Base-by-base conservation (phyloP, 345 rosid species). In the Eucalyptus erythrocorys region DNA sequence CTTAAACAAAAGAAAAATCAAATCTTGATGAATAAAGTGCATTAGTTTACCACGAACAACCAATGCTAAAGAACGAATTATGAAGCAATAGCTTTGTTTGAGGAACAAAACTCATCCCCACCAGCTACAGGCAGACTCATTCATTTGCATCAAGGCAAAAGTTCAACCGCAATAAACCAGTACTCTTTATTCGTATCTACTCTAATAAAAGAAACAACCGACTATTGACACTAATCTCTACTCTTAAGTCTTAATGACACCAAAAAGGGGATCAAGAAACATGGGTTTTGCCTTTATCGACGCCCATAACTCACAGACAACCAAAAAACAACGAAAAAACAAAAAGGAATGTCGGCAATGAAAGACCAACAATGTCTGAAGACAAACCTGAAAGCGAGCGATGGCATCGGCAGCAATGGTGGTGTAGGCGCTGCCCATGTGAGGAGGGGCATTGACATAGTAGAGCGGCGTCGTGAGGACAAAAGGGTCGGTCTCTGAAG, bases 381-480 rank as follows among this genome's bases (percentile, higher is more conserved):
- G 32, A 47, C 11, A 34, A 32, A 97, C 99, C 99, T 96, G 99
- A 93, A 96, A 97, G 55, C 99, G 96, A 84, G 98, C 96, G 82
- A 96, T 92, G 86, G 99, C 96, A 91, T 97, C 99, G 53, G 99
- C 99, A 57, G 99, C 98, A 32, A 97, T 96, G 86, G 99, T 97
- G 76, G 98, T 96, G 94, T 97, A 97, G 49, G 99, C 99, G 90
- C 99, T 96, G 45, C 99, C 99, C 99, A 97, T 97, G 87, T 96
- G 99, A 34, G 99, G 99, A 95, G 99, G 98, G 90, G 99, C 99
- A 94, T 97, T 97, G 11, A 97, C 99, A 92, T 97, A 97, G 92
- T 96, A 97, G 92, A 97, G 99, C 8, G 99, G 99, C 88, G 99
- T 96, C 9, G 99, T 94, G 88, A 97, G 95, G 89, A 97, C 96